Evolutionary conservation across 2,329 filamentous ascomycete species (phyloP), one percentile per base, ranked within the genome.

Genomic region (Mollisiaceae sp.): DNA sequence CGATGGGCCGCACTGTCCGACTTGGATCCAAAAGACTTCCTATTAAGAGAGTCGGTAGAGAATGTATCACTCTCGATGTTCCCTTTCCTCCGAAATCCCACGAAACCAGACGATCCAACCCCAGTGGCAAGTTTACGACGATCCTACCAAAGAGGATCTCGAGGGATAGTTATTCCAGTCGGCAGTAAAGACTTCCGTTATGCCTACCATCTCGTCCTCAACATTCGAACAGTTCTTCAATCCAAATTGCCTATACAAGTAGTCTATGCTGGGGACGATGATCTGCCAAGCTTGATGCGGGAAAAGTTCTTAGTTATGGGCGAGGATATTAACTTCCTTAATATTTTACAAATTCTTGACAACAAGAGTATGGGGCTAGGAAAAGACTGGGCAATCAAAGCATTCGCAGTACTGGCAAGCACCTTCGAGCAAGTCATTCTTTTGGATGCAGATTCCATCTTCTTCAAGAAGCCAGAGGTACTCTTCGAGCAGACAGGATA

Each of bases 341-440:
- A 67, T 36, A 35, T 67, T 14, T 47, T 59, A 2, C 47, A 24
- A 2, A 45, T 62, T 20, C 24, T 67, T 15, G 20, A 43, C 14
- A 36, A 67, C 36, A 63, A 62, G 4, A 54, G 12, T 5, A 62
- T 60, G 20, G 39, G 60, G 15, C 38, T 59, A 9, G 43, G 59
- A 47, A 35, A 50, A 35, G 57, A 39, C n/a, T 81, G 79, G 78
- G 79, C 79, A 15, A 77, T 80, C 59, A 81, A 82, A 55, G 71
- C 78, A 2, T 81, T 81, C 22, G 79, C 79, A 6, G 74, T 73
- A 0, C 68, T 81, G 14, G 78, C 76, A 0, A 77, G 76, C 9
- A 68, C 63, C 0, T 80, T 77, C 60, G 74, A 78, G 15, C 69
- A 80, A 32, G 78, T 79, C 3, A 75, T 81, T 14, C 67, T 81